Percentiles rank a stretch among this genome's conserved stretches.
These are phyloP conservation scores for Malus hybrid DNA, from an alignment of 331 rosid genomes.

Conservation along the genomic window DNA sequence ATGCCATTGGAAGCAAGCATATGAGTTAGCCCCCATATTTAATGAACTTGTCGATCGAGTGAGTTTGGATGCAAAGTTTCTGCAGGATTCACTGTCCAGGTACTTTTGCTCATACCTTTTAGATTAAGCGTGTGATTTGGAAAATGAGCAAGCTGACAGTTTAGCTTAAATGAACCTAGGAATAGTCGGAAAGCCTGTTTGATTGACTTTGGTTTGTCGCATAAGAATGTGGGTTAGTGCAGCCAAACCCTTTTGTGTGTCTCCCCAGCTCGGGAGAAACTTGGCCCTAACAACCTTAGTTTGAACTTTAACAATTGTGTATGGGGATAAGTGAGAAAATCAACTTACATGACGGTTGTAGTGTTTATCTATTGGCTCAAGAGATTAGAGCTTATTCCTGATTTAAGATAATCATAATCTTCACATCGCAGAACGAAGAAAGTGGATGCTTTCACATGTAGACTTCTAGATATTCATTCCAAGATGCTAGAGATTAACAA, in stretches of 20 bases:
- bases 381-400: slow-evolving; percentile 1
- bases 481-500: slow-evolving; percentile 72
- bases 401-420: background rate
- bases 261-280: background rate
- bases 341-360: background rate
- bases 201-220: background rate
- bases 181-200: background rate
- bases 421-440: slow-evolving; percentile 60
- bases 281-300: background rate
- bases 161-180: background rate
- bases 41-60: slow-evolving; percentile 85
- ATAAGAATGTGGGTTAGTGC: background rate
- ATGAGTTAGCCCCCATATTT: slow-evolving; percentile 67
- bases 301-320: background rate
- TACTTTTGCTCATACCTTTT: background rate
- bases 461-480: slow-evolving; percentile 90
- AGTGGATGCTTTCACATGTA: slow-evolving; percentile 66
- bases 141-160: background rate
- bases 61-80: slow-evolving; percentile 74
- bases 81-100: slow-evolving; percentile 81
- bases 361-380: background rate
- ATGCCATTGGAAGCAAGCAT: slow-evolving; percentile 59
- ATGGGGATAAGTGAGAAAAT: background rate
- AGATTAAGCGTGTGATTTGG: background rate
- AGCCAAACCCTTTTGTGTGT: background rate